Conservation (phyloP, 2,329 filamentous ascomycete genomes). For the Ophiostoma montium region DNA sequence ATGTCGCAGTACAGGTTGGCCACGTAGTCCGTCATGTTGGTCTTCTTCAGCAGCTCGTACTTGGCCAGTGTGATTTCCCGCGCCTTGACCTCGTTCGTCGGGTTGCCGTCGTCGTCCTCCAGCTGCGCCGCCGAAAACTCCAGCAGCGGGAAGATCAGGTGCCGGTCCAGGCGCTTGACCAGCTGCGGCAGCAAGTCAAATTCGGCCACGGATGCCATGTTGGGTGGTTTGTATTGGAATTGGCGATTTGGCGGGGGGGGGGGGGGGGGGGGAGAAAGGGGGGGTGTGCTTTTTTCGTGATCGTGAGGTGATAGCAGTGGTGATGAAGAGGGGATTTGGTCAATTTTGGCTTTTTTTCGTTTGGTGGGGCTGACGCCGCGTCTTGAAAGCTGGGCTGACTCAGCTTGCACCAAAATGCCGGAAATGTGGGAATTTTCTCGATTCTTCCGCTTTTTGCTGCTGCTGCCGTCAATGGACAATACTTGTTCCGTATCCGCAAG, state of each 20-base stretch:
- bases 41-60: conserved; percentile 87
- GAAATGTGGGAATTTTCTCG: conserved; percentile 11
- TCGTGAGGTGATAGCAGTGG: neutral
- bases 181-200: conserved; percentile 63
- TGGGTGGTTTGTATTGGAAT: neutral
- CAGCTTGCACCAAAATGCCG: neutral
- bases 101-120: conserved; percentile 48
- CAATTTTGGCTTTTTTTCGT: conserved; percentile 1
- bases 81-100: conserved; percentile 37
- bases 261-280: neutral
- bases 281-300: neutral
- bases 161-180: conserved; percentile 83
- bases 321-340: neutral
- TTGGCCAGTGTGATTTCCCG: conserved; percentile 71
- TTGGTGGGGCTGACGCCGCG: neutral
- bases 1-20: conserved; percentile 84
- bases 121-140: conserved; percentile 79
- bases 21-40: conserved; percentile 98
- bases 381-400: neutral
- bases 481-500: conserved; percentile 7
- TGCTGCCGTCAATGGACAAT: neutral
- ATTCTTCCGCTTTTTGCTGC: neutral
- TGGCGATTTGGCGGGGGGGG: neutral
- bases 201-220: conserved; percentile 16
- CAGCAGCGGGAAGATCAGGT: conserved; percentile 90